Conservation (phyloP, 345 rosid species). For the Dimocarpus longan region DNA sequence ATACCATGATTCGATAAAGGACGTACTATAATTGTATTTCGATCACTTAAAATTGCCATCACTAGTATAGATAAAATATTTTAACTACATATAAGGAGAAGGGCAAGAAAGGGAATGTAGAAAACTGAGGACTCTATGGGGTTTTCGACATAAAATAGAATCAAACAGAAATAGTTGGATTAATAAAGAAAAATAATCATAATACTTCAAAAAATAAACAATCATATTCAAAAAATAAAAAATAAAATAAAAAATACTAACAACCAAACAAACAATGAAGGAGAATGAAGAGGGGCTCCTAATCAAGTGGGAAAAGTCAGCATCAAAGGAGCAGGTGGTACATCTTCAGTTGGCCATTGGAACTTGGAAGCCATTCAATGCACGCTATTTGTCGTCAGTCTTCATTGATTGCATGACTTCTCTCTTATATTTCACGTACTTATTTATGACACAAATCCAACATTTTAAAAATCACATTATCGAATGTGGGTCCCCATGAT, state of each 20-base stretch:
- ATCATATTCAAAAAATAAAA: too few species aligned
- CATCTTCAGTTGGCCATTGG: conserved; percentile 29
- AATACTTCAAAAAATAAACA: too few species aligned
- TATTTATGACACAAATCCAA: neutral
- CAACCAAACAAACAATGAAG: neutral
- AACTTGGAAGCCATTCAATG: conserved; percentile 43
- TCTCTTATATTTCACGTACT: conserved; percentile 4
- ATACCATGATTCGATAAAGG: neutral
- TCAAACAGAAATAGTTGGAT: neutral
- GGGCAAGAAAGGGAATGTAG: neutral
- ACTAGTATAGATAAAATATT: too few species aligned
- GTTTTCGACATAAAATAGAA: neutral
- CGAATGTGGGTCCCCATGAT: conserved; percentile 5
- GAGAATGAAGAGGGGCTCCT: neutral
- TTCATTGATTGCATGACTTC: conserved; percentile 31
- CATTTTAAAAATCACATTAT: neutral
- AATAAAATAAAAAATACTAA: too few species aligned
- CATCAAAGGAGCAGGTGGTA: conserved; percentile 38
- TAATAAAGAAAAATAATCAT: neutral
- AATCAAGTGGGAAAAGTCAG: conserved; percentile 10
- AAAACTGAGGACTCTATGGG: neutral
- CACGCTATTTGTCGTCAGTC: conserved; percentile 47
- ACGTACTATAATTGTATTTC: too few species aligned
- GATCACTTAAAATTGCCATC: too few species aligned
- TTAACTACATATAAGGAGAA: neutral